Conservation (phyloP, 2,329 filamentous ascomycete species). For the Diplodia scrobiculata region DNA sequence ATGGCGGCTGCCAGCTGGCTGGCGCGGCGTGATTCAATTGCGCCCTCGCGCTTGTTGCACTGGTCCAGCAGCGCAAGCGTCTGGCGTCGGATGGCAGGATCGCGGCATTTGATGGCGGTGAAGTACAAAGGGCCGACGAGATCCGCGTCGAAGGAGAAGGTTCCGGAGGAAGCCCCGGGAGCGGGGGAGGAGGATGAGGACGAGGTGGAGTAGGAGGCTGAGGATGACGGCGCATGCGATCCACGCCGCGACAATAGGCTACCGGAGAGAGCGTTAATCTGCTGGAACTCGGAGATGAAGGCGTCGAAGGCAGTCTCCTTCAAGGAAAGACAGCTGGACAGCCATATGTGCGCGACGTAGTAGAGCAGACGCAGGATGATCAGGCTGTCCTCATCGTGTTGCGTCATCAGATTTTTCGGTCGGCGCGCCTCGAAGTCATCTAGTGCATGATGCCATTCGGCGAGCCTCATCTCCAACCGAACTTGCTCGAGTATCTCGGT, state of each 20-base stretch:
- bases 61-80: conserved; percentile 15
- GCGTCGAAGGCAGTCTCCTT: conserved; percentile 16
- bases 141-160: conserved; percentile 17
- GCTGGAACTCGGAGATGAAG: conserved; percentile 19
- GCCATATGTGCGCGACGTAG: conserved; percentile 23
- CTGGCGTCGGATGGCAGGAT: conserved; percentile 5
- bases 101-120: conserved; percentile 53
- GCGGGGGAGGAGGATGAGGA: not conserved
- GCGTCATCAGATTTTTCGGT: not conserved
- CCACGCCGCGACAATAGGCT: not conserved
- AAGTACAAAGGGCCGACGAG: conserved; percentile 47
- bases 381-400: conserved; percentile 16
- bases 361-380: conserved; percentile 12
- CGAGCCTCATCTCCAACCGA: conserved; percentile 12
- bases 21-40: conserved; percentile 1
- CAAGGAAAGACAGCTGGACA: conserved; percentile 17
- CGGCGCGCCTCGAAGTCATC: conserved; percentile 2
- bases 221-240: not conserved
- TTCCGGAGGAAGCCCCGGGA: not conserved
- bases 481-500: conserved; percentile 23
- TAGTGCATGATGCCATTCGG: conserved; percentile 15
- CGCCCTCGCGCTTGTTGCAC: conserved; percentile 19
- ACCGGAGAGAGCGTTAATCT: conserved; percentile 6
- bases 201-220: not conserved
- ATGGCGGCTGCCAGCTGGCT: conserved; percentile 14